Evolutionary conservation across 768 basidiomycete species (phyloP), one percentile per base, ranked within the genome.

Genomic region (Phylloporus arenicola): DNA sequence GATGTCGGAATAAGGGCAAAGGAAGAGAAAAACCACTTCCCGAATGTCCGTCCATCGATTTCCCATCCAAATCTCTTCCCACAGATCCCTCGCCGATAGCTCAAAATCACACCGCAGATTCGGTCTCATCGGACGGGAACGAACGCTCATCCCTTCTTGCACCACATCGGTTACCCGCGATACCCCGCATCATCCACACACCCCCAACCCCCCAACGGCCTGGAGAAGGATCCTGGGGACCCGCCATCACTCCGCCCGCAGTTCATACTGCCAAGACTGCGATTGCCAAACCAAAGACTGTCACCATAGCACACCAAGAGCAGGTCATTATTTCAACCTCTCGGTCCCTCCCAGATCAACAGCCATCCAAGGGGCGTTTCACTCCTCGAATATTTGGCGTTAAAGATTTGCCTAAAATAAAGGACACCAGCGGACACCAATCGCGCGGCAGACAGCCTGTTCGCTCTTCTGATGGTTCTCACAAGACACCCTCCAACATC

Each of bases 101-200:
- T 50, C 59, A 43, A 11, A 48, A 54, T 52, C 17, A n/a, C n/a
- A 68, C 65, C 45, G 50, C 60, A 35, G 57, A 69, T 41, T 67
- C 67, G 0, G 54, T 29, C 7, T 52, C 63, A 6, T 61, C 58
- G 12, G 63, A 58, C 16, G 67, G 63, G 35, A 57, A 54, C 37
- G 61, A 57, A 3, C 62, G 50, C 4, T 54, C 65, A 16, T 60
- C 72, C 41, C 57, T 63, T 17, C 57, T 66, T 37, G 64, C 64
- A 14, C 52, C 61, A n/a, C 68, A 62, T 39, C 56, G 31, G 41
- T 53, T 56, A 24, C 57, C 55, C 33, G 24, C 16, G n/a, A 63
- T 68, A 58, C 69, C 69, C 34, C 57, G 51, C 25, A 70, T 70
- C 45, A 61, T 66, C 13, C 70, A 71, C 57, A 70, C 69, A 43